Percentiles rank a stretch among this genome's conserved stretches.
These are phyloP conservation scores for Yamadazyma sp. DNA, from an alignment of 805 yeast genomes.

Conservation along the genomic window DNA sequence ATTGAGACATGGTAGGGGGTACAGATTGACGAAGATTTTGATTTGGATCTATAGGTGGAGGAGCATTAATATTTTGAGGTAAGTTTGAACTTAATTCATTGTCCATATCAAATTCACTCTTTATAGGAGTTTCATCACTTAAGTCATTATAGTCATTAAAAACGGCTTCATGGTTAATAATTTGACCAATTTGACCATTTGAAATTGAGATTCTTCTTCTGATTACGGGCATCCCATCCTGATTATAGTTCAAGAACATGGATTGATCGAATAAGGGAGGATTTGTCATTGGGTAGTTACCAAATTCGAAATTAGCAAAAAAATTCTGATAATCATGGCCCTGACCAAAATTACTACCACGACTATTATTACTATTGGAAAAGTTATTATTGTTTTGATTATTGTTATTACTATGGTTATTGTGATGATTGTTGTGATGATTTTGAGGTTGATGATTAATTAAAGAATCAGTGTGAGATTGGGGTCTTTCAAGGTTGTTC, in stretches of 20 bases:
- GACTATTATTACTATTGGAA: neutral
- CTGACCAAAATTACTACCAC: neutral
- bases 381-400: no score
- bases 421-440: no score
- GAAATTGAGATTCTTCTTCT: conserved; percentile 76
- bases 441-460: no score
- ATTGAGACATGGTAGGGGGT: no score
- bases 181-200: conserved; percentile 82
- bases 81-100: conserved; percentile 3
- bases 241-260: conserved; percentile 30
- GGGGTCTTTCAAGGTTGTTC: no score
- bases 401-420: no score
- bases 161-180: conserved; percentile 46
- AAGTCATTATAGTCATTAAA: conserved; percentile 22
- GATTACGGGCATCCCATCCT: conserved; percentile 32
- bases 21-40: no score
- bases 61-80: no score
- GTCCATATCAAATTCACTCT: conserved; percentile 5
- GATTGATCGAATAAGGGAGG: conserved; percentile 47
- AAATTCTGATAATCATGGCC: neutral
- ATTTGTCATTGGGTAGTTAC: conserved; percentile 39
- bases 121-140: conserved; percentile 6
- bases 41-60: no score
- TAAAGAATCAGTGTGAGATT: no score
- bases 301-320: conserved; percentile 3